Evolutionary conservation across 2,329 filamentous ascomycete genomes (phyloP).

Genomic region (Nannizziopsis barbatae): DNA sequence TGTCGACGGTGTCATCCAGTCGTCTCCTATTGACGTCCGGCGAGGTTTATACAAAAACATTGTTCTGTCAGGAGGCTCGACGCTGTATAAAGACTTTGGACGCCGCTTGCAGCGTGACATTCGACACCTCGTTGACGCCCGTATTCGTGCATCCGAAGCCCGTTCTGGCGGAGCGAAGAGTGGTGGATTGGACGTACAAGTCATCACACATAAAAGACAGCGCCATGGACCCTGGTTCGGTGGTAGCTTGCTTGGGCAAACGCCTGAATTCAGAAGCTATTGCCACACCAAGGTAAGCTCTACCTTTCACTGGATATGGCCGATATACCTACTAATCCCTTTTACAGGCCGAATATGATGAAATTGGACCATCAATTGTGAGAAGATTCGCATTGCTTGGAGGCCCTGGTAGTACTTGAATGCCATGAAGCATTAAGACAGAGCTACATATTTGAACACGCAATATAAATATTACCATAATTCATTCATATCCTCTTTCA

Average conservation of each 20-base stretch:
- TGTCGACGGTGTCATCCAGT: constrained; percentile 93
- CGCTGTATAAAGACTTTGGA: constrained; percentile 96
- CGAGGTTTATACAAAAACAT: constrained; percentile 99
- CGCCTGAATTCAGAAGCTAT: constrained; percentile 95
- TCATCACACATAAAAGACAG: constrained; percentile 95
- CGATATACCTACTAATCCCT: constrained; percentile 7
- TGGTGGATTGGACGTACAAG: constrained; percentile 89
- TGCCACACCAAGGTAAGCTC: constrained; percentile 72
- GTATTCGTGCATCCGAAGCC: constrained; percentile 84
- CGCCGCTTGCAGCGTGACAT: constrained; percentile 93
- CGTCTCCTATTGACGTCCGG: constrained; percentile 92
- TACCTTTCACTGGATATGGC: neutral
- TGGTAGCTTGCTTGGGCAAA: constrained; percentile 89
- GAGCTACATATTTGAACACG: neutral
- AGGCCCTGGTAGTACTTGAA: constrained; percentile 58
- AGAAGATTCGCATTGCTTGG: constrained; percentile 87
- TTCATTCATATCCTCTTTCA: no score
- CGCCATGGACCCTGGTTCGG: constrained; percentile 97
- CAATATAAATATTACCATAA: neutral
- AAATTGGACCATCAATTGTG: constrained; percentile 91
- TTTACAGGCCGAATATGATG: constrained; percentile 59
- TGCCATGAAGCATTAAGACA: neutral
- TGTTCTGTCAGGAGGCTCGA: constrained; percentile 91
- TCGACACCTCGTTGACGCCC: constrained; percentile 83
- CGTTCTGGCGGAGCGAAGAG: constrained; percentile 85